Evolutionary conservation across 129 eudicot genomes (phyloP), one percentile per base, ranked within the genome.

Genomic region (Helichrysum umbraculigerum): DNA sequence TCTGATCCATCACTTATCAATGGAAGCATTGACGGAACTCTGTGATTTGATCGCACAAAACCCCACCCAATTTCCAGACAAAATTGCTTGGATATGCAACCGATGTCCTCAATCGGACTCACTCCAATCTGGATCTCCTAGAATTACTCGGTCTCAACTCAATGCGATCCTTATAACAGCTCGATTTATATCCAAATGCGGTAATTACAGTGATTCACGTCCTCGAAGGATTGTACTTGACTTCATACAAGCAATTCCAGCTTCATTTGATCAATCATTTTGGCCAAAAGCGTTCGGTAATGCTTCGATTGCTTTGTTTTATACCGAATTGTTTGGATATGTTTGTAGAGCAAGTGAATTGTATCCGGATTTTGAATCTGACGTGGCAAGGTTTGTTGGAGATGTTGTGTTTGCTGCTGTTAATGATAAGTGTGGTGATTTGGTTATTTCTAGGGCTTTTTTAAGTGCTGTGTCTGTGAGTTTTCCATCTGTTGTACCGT

Each of bases 11-110:
- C 30, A 15, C 51, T 69, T 69, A 61, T 41, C 41, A 66, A 94
- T 94, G 99, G 97, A 94, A 77, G 76, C 99, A 68, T 72, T 94
- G 81, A 71, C 82, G 21, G 96, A 94, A 96, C 90, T 94, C 1
- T 94, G 96, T 77, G 96, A 94, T 85, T 68, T 94, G 81, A 91
- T 94, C 73, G 87, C 89, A 17, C 87, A 89, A 62, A 83, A 86
- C 75, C 97, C 99, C 34, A 75, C 64, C 8, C 83, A 86, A 79
- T 94, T 89, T 42, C 20, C 77, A 9, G 96, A 91, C 22, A 94
- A 94, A 78, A 72, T 94, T 14, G 81, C 78, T 10, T 94, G 99
- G 99, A 87, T 94, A 76, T 91, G 93, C 77, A 77, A 85, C 62
- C 88, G 96, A 25, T 94, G 97, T 37, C 97, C 97, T 76, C 74